Conservation (phyloP, 805 yeast species). For the Saccharomycopsis fodiens region DNA sequence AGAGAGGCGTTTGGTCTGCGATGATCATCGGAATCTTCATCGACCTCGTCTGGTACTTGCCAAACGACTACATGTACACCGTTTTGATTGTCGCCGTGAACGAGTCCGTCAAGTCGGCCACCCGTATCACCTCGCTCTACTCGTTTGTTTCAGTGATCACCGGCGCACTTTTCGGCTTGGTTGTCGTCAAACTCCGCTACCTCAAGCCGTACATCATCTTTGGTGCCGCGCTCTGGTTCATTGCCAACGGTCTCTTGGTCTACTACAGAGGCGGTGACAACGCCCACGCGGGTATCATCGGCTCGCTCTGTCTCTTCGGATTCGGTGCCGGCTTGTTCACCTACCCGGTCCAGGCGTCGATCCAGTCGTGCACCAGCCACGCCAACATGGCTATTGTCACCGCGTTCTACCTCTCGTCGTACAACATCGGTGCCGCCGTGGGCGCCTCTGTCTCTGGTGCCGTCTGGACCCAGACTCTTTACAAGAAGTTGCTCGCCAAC, state of each 20-base stretch:
- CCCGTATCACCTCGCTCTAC: slow-evolving; percentile 53
- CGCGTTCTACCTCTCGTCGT: slow-evolving; percentile 48
- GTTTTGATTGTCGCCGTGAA: slow-evolving; percentile 57
- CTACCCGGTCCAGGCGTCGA: slow-evolving; percentile 53
- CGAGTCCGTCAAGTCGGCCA: slow-evolving; percentile 54
- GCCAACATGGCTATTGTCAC: slow-evolving; percentile 58
- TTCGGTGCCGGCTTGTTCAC: slow-evolving; percentile 71
- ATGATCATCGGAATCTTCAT: slow-evolving; percentile 48
- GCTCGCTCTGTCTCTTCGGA: slow-evolving; percentile 56
- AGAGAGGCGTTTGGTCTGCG: slow-evolving; percentile 74
- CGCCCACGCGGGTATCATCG: slow-evolving; percentile 52
- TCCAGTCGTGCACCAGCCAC: slow-evolving; percentile 52
- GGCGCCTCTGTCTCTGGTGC: slow-evolving; percentile 65
- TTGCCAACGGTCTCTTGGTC: slow-evolving; percentile 53
- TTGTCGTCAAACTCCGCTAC: slow-evolving; percentile 41
- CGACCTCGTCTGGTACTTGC: slow-evolving; percentile 61
- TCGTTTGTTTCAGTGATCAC: slow-evolving; percentile 58
- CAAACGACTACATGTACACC: slow-evolving; percentile 60
- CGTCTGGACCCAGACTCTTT: slow-evolving; percentile 58
- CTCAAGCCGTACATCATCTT: slow-evolving; percentile 52
- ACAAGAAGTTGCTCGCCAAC: slow-evolving; percentile 33
- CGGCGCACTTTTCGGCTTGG: slow-evolving; percentile 52
- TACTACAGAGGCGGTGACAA: slow-evolving; percentile 46
- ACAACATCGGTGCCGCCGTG: slow-evolving; percentile 55
- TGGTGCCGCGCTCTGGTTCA: slow-evolving; percentile 52